Percentiles rank a stretch among this genome's conserved stretches.
phyloP scores from a whole-genome alignment of 805 yeast species.

The Schwanniomyces pseudopolymorphus region DNA sequence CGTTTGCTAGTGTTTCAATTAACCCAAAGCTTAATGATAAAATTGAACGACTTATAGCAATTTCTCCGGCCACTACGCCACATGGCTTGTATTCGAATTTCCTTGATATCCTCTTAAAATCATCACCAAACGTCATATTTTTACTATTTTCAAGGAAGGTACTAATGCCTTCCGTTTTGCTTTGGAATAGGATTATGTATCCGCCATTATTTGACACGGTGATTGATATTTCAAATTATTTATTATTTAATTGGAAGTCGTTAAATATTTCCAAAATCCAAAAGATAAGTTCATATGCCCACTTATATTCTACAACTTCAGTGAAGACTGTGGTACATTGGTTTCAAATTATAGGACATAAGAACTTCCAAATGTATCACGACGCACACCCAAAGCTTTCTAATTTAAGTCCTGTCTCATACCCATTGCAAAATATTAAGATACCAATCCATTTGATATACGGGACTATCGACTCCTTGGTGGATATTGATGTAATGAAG shows the following conservation, averaged over 20 bases:
- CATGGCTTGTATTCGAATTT: conserved; percentile 76
- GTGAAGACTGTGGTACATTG: conserved; percentile 95
- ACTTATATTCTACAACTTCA: conserved; percentile 85
- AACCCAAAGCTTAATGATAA: conserved; percentile 61
- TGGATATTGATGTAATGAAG: conserved; percentile 78
- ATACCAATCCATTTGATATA: conserved; percentile 78
- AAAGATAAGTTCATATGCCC: conserved; percentile 78
- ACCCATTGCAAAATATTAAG: conserved; percentile 38
- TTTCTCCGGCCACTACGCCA: conserved; percentile 95
- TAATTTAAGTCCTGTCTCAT: conserved; percentile 34
- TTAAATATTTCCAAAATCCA: conserved; percentile 68
- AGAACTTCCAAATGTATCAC: conserved; percentile 86
- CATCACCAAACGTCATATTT: conserved; percentile 73
- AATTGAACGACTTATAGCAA: conserved; percentile 64
- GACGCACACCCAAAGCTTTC: conserved; percentile 37
- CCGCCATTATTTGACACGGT: conserved; percentile 71
- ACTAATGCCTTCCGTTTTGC: conserved; percentile 70
- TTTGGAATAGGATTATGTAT: conserved; percentile 77
- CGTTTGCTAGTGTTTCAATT: conserved; percentile 75
- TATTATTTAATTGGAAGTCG: conserved; percentile 80
- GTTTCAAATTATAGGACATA: conserved; percentile 83
- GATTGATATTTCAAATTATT: conserved; percentile 67
- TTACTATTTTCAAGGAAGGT: conserved; percentile 72
- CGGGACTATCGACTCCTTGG: conserved; percentile 79
- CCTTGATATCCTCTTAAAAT: conserved; percentile 69